Percentiles rank a stretch among this genome's conserved stretches.
Conservation (phyloP, 805 yeast species). For the Helenozyma baotianmanensis region DNA sequence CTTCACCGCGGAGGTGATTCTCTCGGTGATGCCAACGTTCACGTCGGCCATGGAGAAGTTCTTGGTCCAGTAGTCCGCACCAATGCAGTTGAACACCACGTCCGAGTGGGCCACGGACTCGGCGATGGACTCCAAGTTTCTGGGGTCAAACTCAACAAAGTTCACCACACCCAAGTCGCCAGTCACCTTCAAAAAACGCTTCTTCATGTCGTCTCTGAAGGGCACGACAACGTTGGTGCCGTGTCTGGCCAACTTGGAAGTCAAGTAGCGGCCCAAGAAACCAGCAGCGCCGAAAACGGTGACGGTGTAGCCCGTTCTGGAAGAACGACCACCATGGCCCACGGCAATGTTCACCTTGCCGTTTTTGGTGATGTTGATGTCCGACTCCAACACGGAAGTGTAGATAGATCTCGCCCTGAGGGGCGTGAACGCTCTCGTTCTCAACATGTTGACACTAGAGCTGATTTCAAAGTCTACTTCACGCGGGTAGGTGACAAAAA, state of each 20-base stretch:
- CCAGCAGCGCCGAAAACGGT: constrained; percentile 85
- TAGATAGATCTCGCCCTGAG: constrained; percentile 29
- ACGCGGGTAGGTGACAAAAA: constrained; percentile 12
- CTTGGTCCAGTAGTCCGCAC: constrained; percentile 71
- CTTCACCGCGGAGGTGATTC: constrained; percentile 69
- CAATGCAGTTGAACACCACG: constrained; percentile 75
- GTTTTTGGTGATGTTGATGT: constrained; percentile 64
- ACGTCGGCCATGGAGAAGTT: constrained; percentile 81
- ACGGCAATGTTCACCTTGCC: constrained; percentile 71
- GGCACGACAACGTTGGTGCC: constrained; percentile 78
- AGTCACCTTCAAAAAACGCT: constrained; percentile 71
- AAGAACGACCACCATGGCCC: constrained; percentile 79
- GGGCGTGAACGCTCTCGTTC: constrained; percentile 16
- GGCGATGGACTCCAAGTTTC: constrained; percentile 72
- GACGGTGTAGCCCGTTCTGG: constrained; percentile 84
- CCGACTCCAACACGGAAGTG: constrained; percentile 45
- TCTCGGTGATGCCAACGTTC: constrained; percentile 70
- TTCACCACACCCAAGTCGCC: constrained; percentile 89
- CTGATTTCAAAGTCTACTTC: constrained; percentile 6
- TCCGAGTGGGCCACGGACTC: constrained; percentile 77
- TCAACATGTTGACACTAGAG: constrained; percentile 27
- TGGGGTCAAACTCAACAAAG: constrained; percentile 74
- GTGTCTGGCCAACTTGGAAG: constrained; percentile 71
- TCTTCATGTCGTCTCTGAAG: constrained; percentile 74
- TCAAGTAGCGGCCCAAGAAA: constrained; percentile 68